These are phyloP conservation scores for Cystobasidiaceae sp. DNA, from an alignment of 1,284 basidiomycete genomes.

Conservation along the genomic window DNA sequence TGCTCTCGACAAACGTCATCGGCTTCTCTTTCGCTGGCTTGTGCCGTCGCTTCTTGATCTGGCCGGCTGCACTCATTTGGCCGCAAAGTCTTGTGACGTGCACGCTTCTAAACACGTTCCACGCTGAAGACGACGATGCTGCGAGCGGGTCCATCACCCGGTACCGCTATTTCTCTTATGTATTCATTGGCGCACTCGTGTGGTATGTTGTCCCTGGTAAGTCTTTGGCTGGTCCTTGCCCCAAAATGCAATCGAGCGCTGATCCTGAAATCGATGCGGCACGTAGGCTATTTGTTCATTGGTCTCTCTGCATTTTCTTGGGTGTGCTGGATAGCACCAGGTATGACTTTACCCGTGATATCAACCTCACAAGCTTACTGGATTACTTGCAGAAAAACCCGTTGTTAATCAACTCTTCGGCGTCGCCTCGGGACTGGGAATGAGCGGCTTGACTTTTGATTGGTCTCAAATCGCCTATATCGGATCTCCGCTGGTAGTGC, in stretches of 20 bases:
- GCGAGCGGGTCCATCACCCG: constrained; percentile 48
- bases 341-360: constrained; percentile 25
- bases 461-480: constrained; percentile 46
- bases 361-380: constrained; percentile 27
- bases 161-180: constrained; percentile 47
- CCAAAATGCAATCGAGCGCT: too few species aligned
- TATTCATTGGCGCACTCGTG: constrained; percentile 39
- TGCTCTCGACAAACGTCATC: constrained; percentile 44
- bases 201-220: constrained; percentile 37
- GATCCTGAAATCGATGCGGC: too few species aligned
- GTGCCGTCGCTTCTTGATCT: constrained; percentile 37
- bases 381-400: constrained; percentile 54
- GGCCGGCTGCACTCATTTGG: constrained; percentile 47
- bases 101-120: constrained; percentile 50
- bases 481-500: constrained; percentile 41
- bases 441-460: constrained; percentile 51
- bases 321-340: constrained; percentile 55
- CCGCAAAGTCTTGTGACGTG: constrained; percentile 50
- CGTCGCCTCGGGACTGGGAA: constrained; percentile 51
- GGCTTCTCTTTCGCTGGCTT: constrained; percentile 41
- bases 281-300: constrained; percentile 44
- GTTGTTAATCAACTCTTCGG: constrained; percentile 91
- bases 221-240: too few species aligned
- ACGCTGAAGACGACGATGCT: constrained; percentile 40
- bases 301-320: constrained; percentile 57